Conservation (phyloP, 441 rosid genomes). For the Corymbia citriodora region DNA sequence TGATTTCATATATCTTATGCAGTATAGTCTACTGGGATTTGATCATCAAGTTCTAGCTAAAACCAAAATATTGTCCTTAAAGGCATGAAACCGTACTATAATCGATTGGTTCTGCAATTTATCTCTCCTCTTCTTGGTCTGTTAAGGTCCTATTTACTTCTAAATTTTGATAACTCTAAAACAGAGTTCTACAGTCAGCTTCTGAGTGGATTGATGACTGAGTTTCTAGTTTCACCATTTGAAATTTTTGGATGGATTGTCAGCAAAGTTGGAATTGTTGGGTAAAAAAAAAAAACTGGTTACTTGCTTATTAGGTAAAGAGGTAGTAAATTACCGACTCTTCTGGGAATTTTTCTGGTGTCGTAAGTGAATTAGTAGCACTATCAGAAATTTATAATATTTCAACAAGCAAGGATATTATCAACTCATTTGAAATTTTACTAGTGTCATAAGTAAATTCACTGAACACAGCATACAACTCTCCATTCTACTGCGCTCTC, state of each 20-base stretch:
- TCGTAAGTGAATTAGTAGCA: neutral
- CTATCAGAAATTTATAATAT: neutral
- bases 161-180: too few species aligned
- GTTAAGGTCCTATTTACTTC: too few species aligned
- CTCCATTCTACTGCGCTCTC: accelerated
- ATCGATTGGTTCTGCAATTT: too few species aligned
- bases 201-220: too few species aligned
- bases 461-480: accelerated
- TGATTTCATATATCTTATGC: too few species aligned
- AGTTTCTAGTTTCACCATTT: neutral
- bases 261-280: neutral
- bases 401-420: neutral
- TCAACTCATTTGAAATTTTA: neutral
- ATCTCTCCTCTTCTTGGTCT: too few species aligned
- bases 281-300: neutral
- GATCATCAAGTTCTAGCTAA: too few species aligned
- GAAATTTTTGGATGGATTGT: neutral
- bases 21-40: too few species aligned
- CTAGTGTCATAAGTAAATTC: neutral
- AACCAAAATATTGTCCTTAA: too few species aligned
- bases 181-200: too few species aligned
- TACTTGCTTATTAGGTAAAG: neutral
- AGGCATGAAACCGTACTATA: too few species aligned
- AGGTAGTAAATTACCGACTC: neutral
- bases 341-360: neutral